These are phyloP conservation scores for Dothiorella sarmentorum DNA, from an alignment of 2,329 filamentous ascomycete species.

Conservation along the genomic window DNA sequence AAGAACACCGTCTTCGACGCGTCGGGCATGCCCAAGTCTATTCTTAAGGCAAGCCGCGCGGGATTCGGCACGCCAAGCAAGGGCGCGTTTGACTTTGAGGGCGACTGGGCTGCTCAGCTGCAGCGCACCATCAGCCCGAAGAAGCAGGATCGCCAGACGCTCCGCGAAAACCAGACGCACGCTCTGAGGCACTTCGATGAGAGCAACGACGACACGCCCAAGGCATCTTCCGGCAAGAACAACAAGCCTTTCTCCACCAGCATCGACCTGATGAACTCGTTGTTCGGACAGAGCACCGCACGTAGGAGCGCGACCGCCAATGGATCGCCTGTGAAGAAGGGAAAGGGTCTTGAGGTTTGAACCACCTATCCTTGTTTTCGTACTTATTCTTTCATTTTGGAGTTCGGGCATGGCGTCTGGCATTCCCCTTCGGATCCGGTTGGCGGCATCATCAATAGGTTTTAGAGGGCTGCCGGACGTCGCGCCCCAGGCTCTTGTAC, in stretches of 20 bases:
- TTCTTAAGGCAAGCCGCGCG: conserved; percentile 43
- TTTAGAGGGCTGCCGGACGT: conserved; percentile 19
- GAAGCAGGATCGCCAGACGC: conserved; percentile 79
- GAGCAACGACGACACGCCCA: conserved; percentile 31
- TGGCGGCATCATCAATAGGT: conserved; percentile 8
- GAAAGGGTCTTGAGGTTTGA: conserved; percentile 87
- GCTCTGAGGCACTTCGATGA: conserved; percentile 50
- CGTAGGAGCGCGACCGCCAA: conserved; percentile 4
- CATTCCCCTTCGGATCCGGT: conserved; percentile 11
- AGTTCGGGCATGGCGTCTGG: conserved; percentile 16
- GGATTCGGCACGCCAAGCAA: conserved; percentile 53
- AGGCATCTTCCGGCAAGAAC: conserved; percentile 24
- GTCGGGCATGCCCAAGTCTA: conserved; percentile 45
- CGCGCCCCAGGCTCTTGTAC: conserved; percentile 36
- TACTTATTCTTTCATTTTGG: conserved; percentile 25
- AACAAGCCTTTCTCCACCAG: conserved; percentile 68
- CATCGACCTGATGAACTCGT: conserved; percentile 93
- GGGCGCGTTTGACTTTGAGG: conserved; percentile 56
- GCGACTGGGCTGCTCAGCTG: conserved; percentile 91
- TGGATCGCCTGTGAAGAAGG: conserved; percentile 50
- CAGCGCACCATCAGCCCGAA: conserved; percentile 90
- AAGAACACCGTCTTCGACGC: conserved; percentile 29
- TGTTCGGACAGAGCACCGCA: conserved; percentile 63
- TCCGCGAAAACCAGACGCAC: conserved; percentile 62
- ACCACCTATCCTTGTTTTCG: conserved; percentile 42